phyloP scores from a whole-genome alignment of 768 basidiomycete genomes.

The Agrocybe pediades region DNA sequence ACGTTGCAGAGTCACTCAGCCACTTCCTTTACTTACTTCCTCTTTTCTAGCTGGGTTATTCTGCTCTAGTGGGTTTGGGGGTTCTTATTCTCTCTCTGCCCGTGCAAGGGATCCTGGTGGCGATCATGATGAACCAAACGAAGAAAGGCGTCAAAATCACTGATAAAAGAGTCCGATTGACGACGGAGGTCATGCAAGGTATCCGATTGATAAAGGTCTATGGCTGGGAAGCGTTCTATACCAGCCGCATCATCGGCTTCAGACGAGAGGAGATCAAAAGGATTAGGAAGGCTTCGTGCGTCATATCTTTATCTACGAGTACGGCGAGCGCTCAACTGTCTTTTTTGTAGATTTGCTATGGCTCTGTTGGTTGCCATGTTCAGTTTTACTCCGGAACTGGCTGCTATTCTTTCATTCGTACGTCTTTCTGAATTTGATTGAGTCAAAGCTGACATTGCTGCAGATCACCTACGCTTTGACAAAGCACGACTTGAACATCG shows the following conservation, averaged over 20 bases:
- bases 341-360: slow-evolving; percentile 31
- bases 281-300: slow-evolving; percentile 40
- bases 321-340: background rate
- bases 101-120: slow-evolving; percentile 45
- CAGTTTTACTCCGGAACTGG: slow-evolving; percentile 52
- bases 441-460: background rate
- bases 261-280: slow-evolving; percentile 41
- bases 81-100: slow-evolving; percentile 9
- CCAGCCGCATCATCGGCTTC: slow-evolving; percentile 39
- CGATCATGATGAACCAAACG: slow-evolving; percentile 53
- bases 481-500: slow-evolving; percentile 54
- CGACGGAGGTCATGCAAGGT: slow-evolving; percentile 68
- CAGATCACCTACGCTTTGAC: slow-evolving; percentile 66
- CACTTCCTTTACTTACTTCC: background rate
- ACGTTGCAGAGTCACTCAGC: slow-evolving; percentile 16
- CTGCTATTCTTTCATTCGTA: slow-evolving; percentile 54
- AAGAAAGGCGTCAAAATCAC: slow-evolving; percentile 63
- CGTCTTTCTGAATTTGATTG: slow-evolving; percentile 18
- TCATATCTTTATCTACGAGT: background rate
- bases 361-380: slow-evolving; percentile 44
- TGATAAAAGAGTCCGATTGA: slow-evolving; percentile 64
- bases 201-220: slow-evolving; percentile 69
- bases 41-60: slow-evolving; percentile 60
- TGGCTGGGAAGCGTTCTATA: slow-evolving; percentile 59
- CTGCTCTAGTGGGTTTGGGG: slow-evolving; percentile 65